A percentile compares a stretch with the other conserved stretches of the same genome.
These are phyloP conservation scores for Vigna reflexopilosa DNA, from an alignment of 306 rosid species.

Conservation along the genomic window DNA sequence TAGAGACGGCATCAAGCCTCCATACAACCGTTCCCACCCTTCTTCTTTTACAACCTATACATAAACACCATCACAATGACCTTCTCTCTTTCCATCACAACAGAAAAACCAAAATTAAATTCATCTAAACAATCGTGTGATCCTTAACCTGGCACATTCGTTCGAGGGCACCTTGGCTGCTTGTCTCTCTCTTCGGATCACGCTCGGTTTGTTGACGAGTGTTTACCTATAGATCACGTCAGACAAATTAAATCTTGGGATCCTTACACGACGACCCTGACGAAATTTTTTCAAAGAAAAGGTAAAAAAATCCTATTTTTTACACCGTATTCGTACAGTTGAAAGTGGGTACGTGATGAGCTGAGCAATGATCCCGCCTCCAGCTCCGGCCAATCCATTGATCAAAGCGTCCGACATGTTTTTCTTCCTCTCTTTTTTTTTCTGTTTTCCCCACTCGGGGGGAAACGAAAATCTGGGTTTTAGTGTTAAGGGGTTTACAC, in stretches of 20 bases:
- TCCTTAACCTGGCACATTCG: constrained; percentile 75
- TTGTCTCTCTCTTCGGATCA: constrained; percentile 68
- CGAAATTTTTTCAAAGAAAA: background rate
- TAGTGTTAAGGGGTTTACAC: background rate
- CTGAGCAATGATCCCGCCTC: constrained; percentile 98
- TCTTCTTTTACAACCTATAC: constrained; percentile 82
- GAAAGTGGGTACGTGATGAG: constrained; percentile 98
- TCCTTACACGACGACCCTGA: background rate
- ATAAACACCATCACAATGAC: constrained; percentile 2
- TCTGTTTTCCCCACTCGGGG: constrained; percentile 35
- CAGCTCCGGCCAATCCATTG: constrained; percentile 97
- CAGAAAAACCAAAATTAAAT: background rate
- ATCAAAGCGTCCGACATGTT: constrained; percentile 95
- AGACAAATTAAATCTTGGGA: background rate
- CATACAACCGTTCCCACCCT: constrained; percentile 91
- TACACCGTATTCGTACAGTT: constrained; percentile 55
- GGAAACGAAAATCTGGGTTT: constrained; percentile 12
- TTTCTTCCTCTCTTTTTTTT: background rate
- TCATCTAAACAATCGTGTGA: constrained; percentile 33
- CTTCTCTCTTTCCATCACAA: constrained; percentile 10
- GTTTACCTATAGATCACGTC: constrained; percentile 69
- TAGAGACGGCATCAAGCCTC: constrained; percentile 86
- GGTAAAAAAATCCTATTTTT: background rate
- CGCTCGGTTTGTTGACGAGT: constrained; percentile 98
- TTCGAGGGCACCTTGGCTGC: constrained; percentile 63